Evolutionary conservation across 371 early-diverging fungal genomes (phyloP), one percentile per base, ranked within the genome.

Genomic region (Entomophthora muscae): DNA sequence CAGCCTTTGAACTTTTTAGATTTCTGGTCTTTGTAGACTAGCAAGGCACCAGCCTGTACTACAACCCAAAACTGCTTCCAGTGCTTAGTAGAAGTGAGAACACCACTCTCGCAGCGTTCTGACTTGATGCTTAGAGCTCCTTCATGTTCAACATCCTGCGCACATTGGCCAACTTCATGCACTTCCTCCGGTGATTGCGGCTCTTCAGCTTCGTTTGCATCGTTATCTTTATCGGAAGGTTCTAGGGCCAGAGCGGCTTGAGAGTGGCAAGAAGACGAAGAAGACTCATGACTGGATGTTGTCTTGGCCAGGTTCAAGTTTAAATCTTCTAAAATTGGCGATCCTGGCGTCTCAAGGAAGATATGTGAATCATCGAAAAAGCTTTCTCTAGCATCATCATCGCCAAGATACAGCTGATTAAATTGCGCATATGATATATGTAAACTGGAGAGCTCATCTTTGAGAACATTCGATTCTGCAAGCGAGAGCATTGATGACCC

Each of bases 21-120:
- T 33, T 61, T 42, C 7, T 17, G 23, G 23, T 30, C n/a, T 42
- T 61, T 42, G 12, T 61, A 61, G 3, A 61, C 33, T 30, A 61
- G 26, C 33, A 61, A 24, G 33, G 22, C n/a, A 26, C 22, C 30
- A 13, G 32, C 23, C 2, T 33, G 23, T 24, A 61, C 31, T 12
- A 30, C 23, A 22, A 61, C 61, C 21, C 42, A 30, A 24, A 32
- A 61, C 42, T 61, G 61, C 27, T 61, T 61, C 61, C 61, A 61
- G 42, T 61, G 61, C 42, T 61, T 61, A 2, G 61, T 61, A 28
- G 61, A 61, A 22, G 61, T 33, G 31, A 61, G 42, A 26, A 42
- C n/a, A 10, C 61, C 61, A 61, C 23, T 28, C 21, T 61, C 61
- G n/a, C 61, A 28, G 12, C 31, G 12, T 21, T 30, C 30, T 12